A percentile compares a stretch with the other conserved stretches of the same genome.
These are phyloP conservation scores for Primulina eburnea DNA, from an alignment of 257 asterid genomes.

Conservation along the genomic window DNA sequence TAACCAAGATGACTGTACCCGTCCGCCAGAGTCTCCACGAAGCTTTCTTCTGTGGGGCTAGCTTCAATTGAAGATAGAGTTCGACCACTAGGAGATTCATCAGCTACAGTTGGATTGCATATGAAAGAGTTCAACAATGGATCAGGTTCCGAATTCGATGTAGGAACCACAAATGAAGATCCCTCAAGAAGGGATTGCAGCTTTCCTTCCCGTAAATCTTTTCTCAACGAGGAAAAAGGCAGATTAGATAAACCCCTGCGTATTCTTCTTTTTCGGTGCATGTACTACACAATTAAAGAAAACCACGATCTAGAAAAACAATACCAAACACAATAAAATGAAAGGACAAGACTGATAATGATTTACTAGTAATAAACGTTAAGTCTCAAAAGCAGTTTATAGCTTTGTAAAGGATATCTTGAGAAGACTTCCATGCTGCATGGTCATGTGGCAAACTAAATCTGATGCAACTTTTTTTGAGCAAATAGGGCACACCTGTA, in stretches of 20 bases:
- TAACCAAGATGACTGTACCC: constrained; percentile 36
- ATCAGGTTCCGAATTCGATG: constrained; percentile 55
- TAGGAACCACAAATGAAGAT: constrained; percentile 41
- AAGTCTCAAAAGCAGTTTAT: constrained; percentile 18
- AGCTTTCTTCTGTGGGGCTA: constrained; percentile 25
- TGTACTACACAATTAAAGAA: constrained; percentile 53
- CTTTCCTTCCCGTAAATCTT: constrained; percentile 70
- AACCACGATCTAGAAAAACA: constrained; percentile 9
- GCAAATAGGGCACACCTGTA: constrained; percentile 81
- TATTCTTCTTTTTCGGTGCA: constrained; percentile 70
- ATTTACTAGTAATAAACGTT: constrained; percentile 12
- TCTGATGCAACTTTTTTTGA: constrained; percentile 60
- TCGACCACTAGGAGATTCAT: constrained; percentile 37
- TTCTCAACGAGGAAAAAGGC: constrained; percentile 48
- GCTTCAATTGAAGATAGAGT: constrained; percentile 38
- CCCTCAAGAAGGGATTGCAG: constrained; percentile 60
- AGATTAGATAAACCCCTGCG: constrained; percentile 52
- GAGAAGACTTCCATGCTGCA: constrained; percentile 70
- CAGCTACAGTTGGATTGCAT: constrained; percentile 43
- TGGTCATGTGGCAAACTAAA: constrained; percentile 66
- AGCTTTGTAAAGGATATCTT: constrained; percentile 60
- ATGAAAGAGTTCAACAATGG: constrained; percentile 68
- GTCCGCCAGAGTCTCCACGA: constrained; percentile 35
- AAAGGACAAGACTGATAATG: neutral
- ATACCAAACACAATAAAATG: neutral